Percentiles rank a stretch among this genome's conserved stretches.
Conservation (phyloP, 495 filamentous ascomycete genomes). For the Neurospora sp. region DNA sequence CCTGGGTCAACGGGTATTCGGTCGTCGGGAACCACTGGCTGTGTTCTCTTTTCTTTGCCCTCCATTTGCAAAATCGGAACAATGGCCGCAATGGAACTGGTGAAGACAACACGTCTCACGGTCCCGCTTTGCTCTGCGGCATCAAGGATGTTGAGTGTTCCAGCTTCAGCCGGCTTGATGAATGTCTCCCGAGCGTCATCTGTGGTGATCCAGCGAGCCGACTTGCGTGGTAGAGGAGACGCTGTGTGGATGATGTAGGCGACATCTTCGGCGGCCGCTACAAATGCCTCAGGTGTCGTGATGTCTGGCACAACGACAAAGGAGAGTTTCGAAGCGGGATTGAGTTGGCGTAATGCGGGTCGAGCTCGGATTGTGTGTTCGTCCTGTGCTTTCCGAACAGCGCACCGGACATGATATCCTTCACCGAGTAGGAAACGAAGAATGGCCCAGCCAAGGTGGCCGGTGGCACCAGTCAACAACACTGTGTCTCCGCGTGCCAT, state of each 20-base stretch:
- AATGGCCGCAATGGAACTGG: conserved; percentile 32
- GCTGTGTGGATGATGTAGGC: conserved; percentile 44
- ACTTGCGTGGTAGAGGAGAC: conserved; percentile 26
- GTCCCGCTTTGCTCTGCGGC: conserved; percentile 50
- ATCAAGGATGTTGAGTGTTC: conserved; percentile 63
- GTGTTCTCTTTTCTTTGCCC: conserved; percentile 4
- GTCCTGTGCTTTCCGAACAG: conserved; percentile 32
- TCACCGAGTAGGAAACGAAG: conserved; percentile 24
- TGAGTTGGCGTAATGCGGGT: conserved; percentile 19
- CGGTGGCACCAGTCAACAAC: neutral
- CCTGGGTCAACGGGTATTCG: conserved; percentile 20
- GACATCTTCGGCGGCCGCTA: conserved; percentile 34
- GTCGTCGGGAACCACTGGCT: conserved; percentile 13
- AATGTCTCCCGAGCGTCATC: conserved; percentile 47
- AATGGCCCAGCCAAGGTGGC: conserved; percentile 14
- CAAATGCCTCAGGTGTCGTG: conserved; percentile 30
- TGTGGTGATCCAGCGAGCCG: neutral
- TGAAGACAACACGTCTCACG: conserved; percentile 54
- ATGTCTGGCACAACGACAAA: conserved; percentile 41
- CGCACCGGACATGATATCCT: conserved; percentile 35
- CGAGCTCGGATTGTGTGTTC: conserved; percentile 14
- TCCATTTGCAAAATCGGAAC: conserved; percentile 17
- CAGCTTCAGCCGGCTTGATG: conserved; percentile 60
- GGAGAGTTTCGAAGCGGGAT: conserved; percentile 20
- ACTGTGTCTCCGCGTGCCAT: neutral